These are phyloP conservation scores for Neofusicoccum cordaticola DNA, from an alignment of 2,329 filamentous ascomycete genomes.

Conservation along the genomic window DNA sequence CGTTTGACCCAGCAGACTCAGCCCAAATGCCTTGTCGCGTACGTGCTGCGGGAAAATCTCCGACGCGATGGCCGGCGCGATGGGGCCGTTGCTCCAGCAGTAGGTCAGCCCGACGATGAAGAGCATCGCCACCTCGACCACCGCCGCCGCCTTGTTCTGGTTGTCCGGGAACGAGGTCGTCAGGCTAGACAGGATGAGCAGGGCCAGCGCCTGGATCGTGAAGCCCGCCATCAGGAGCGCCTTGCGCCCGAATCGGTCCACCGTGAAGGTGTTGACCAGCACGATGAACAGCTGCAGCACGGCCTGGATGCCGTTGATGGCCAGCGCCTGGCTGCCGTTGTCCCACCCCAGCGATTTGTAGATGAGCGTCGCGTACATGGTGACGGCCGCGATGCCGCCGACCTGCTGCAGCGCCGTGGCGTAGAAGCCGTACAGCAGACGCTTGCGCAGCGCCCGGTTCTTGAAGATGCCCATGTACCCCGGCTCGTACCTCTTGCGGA, in stretches of 20 bases:
- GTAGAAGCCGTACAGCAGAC: slow-evolving; percentile 38
- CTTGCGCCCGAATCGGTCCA: slow-evolving; percentile 42
- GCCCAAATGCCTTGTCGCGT: slow-evolving; percentile 29
- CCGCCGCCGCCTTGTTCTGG: slow-evolving; percentile 50
- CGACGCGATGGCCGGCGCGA: slow-evolving; percentile 48
- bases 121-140: slow-evolving; percentile 56
- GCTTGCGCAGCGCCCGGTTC: slow-evolving; percentile 34
- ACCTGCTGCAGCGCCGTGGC: slow-evolving; percentile 37
- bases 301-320: slow-evolving; percentile 41
- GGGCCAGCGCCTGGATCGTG: slow-evolving; percentile 47
- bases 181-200: slow-evolving; percentile 51
- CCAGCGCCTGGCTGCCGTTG: slow-evolving; percentile 33
- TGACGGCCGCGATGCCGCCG: slow-evolving; percentile 44
- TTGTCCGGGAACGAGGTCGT: slow-evolving; percentile 55
- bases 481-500: slow-evolving; percentile 29
- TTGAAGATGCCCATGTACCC: slow-evolving; percentile 36
- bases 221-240: slow-evolving; percentile 44
- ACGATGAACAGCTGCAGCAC: slow-evolving; percentile 45
- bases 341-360: slow-evolving; percentile 41
- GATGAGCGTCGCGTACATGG: slow-evolving; percentile 48
- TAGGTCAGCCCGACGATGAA: slow-evolving; percentile 63
- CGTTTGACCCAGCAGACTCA: slow-evolving; percentile 52
- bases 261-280: slow-evolving; percentile 39
- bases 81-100: slow-evolving; percentile 56
- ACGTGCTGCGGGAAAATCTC: slow-evolving; percentile 63